Evolutionary conservation across 345 rosid species (phyloP).

Genomic region (Cardamine resedifolia): DNA sequence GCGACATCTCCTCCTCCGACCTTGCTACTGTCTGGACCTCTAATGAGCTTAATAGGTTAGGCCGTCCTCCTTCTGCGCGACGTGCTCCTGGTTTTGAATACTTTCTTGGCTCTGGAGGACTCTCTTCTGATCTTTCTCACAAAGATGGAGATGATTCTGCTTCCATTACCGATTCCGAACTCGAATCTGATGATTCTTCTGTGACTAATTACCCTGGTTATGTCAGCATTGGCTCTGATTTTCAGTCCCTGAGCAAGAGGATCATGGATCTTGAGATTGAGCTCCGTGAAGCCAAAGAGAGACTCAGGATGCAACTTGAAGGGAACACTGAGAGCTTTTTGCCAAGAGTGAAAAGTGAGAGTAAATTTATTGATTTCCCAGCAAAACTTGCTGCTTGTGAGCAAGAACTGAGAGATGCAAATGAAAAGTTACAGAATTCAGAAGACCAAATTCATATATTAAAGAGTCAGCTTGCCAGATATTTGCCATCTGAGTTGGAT

Average conservation of each 20-base stretch:
- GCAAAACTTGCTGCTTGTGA: conserved; percentile 51
- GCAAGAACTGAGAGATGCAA: conserved; percentile 56
- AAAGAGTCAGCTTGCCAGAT: conserved; percentile 54
- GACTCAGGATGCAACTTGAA: conserved; percentile 49
- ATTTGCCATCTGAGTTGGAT: conserved; percentile 32
- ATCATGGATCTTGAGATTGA: conserved; percentile 59
- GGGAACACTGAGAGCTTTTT: conserved; percentile 44
- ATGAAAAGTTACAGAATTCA: conserved; percentile 48
- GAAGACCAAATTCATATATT: conserved; percentile 55
- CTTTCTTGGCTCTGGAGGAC: conserved; percentile 64
- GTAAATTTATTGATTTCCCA: conserved; percentile 39
- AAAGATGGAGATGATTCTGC: conserved; percentile 74
- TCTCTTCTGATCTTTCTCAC: conserved; percentile 48
- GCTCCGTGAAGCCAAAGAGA: conserved; percentile 58
- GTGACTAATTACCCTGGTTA: conserved; percentile 56
- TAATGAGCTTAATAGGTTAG: conserved; percentile 46
- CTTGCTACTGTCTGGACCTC: conserved; percentile 26
- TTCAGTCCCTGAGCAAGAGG: conserved; percentile 47
- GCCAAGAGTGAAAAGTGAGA: conserved; percentile 38
- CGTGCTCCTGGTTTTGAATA: conserved; percentile 68
- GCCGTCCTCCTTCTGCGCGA: conserved; percentile 46
- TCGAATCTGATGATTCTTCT: conserved; percentile 73
- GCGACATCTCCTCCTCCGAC: conserved; percentile 47
- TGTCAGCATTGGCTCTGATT: conserved; percentile 47
- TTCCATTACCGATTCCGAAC: conserved; percentile 65